These are phyloP conservation scores for Lipomyces orientalis DNA, from an alignment of 805 yeast species.

Conservation along the genomic window DNA sequence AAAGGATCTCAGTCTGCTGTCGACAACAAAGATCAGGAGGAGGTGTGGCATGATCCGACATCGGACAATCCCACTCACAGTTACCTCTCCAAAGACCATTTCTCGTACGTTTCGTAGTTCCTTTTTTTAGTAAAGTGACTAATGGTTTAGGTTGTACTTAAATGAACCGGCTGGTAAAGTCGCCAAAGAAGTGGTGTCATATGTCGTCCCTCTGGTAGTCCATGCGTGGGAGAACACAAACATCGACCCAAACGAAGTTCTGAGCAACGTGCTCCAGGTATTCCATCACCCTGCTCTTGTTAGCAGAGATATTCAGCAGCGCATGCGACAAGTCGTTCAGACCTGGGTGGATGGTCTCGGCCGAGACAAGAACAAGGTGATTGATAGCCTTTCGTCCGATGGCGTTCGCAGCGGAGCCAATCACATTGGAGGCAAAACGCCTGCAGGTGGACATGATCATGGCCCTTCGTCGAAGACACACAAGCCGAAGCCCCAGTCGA, in stretches of 20 bases:
- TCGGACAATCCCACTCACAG: slow-evolving; percentile 38
- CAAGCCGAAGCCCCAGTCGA: slow-evolving; percentile 11
- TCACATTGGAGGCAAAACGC: slow-evolving; percentile 27
- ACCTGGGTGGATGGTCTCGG: slow-evolving; percentile 33
- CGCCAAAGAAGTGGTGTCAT: slow-evolving; percentile 31
- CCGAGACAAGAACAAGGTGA: slow-evolving; percentile 12
- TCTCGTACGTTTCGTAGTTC: slow-evolving; percentile 18
- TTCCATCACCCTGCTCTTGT: slow-evolving; percentile 38
- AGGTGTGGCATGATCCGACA: slow-evolving; percentile 39
- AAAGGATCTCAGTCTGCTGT: slow-evolving; percentile 35
- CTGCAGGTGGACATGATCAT: slow-evolving; percentile 17
- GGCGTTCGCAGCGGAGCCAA: slow-evolving; percentile 35
- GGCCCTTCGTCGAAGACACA: slow-evolving; percentile 1
- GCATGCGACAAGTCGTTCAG: slow-evolving; percentile 33
- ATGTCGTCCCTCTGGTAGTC: slow-evolving; percentile 36
- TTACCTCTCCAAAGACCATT: slow-evolving; percentile 40
- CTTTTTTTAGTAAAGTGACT: not conserved
- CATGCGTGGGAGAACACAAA: slow-evolving; percentile 35
- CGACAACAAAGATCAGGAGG: slow-evolving; percentile 37
- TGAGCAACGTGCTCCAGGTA: slow-evolving; percentile 32
- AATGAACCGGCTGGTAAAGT: slow-evolving; percentile 39
- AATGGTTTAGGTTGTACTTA: slow-evolving; percentile 19
- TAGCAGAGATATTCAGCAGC: slow-evolving; percentile 30
- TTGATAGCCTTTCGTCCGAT: slow-evolving; percentile 28
- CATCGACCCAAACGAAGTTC: slow-evolving; percentile 29